Conservation (phyloP, 202 grass and related monocot genomes). For the Alloteropsis angusta region DNA sequence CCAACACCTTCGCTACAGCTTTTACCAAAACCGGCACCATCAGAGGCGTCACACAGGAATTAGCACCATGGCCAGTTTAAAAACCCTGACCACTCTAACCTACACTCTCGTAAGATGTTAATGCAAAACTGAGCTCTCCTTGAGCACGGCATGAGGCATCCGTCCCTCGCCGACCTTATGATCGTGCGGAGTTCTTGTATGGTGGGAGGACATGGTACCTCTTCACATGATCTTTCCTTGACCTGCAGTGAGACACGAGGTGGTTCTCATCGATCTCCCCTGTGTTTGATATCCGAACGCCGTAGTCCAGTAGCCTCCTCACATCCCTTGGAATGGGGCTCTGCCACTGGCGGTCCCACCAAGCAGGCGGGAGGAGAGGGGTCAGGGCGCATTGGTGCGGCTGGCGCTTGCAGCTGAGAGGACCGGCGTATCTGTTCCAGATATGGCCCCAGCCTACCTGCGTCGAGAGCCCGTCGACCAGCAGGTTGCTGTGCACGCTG, state of each 20-base stretch:
- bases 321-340: constrained; percentile 53
- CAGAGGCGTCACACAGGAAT: background rate
- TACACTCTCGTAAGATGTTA: background rate
- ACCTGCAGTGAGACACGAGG: constrained; percentile 37
- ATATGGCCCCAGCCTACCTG: constrained; percentile 84
- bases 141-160: background rate
- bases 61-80: background rate
- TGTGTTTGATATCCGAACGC: constrained; percentile 34
- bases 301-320: constrained; percentile 40
- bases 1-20: background rate
- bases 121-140: background rate
- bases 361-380: constrained; percentile 61
- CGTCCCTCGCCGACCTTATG: background rate
- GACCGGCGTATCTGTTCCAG: constrained; percentile 77
- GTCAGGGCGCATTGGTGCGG: constrained; percentile 61
- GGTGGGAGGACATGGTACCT: constrained; percentile 41
- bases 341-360: constrained; percentile 77
- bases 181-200: background rate
- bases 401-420: constrained; percentile 55
- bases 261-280: constrained; percentile 42
- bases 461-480: constrained; percentile 45
- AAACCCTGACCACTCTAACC: background rate
- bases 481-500: constrained; percentile 69
- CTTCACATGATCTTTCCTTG: constrained; percentile 66
- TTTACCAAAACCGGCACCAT: background rate